Evolutionary conservation across 148 eudicot genomes (phyloP).

Genomic region (Pouteria glomerata): DNA sequence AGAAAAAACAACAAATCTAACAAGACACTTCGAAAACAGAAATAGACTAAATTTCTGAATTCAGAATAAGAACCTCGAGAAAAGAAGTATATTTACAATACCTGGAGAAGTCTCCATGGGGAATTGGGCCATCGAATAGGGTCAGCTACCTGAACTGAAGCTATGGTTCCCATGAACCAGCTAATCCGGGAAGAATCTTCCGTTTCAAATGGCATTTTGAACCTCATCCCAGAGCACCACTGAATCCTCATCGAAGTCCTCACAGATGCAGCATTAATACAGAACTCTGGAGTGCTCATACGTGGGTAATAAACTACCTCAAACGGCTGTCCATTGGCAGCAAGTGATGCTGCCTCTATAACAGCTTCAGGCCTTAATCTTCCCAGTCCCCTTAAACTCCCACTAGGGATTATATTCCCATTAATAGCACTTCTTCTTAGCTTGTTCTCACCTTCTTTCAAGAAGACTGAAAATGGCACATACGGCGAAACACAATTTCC

Average conservation of each 20-base stretch:
- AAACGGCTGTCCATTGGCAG: constrained; percentile 41
- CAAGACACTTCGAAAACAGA: too few relatives aligned
- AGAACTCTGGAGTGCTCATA: constrained; percentile 48
- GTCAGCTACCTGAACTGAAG: constrained; percentile 44
- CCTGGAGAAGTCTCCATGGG: constrained; percentile 62
- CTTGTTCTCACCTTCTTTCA: constrained; percentile 37
- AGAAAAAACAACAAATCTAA: too few relatives aligned
- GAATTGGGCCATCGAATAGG: constrained; percentile 60
- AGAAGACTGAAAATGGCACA: constrained; percentile 29
- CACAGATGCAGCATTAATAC: constrained; percentile 37
- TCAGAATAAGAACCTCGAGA: background rate
- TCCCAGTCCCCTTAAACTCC: constrained; percentile 25
- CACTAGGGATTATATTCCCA: constrained; percentile 19
- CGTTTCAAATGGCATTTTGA: constrained; percentile 55
- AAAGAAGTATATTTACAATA: constrained; percentile 3
- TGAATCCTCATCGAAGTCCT: constrained; percentile 43
- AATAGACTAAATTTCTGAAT: too few relatives aligned
- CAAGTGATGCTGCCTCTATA: constrained; percentile 32
- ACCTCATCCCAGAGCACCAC: constrained; percentile 57
- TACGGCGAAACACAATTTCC: constrained; percentile 23
- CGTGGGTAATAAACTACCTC: constrained; percentile 52
- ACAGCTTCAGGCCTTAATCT: constrained; percentile 38
- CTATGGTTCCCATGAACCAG: constrained; percentile 56
- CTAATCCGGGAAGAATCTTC: constrained; percentile 54
- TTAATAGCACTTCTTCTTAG: constrained; percentile 19